Evolutionary conservation across 139 green algal genomes (phyloP), one percentile per base, ranked within the genome.

Genomic region (Chlamydomonas sphaeroides): DNA sequence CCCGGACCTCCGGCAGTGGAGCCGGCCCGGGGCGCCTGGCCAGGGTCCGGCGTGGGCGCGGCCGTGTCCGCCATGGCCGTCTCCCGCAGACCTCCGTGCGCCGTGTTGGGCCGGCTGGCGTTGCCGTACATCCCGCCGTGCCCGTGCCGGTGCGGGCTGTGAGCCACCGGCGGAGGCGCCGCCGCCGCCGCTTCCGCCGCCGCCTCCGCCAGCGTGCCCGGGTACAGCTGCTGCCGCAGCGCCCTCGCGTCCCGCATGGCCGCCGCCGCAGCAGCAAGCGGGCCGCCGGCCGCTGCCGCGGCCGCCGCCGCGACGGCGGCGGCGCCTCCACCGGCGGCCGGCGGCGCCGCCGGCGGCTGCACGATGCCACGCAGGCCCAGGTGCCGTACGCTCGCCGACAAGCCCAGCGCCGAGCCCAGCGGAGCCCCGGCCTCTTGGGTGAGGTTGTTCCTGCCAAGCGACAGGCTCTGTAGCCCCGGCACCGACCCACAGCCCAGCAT

Each of bases 221-320:
- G 65, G 53, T 86, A 83, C 65, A 85, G 76, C 35, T 25, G 26
- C 17, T 48, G 48, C 35, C 80, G 80, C 65, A 88, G 65, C 14
- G 53, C 72, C 7, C 80, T 35, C 17, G 68, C 74, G 26, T 79
- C 59, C 21, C 78, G 84, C 20, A 65, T 78, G 1, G 77, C 84
- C 3, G 80, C 42, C 3, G 56, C 82, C 11, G 78, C 84, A 0
- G 72, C 71, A 2, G 35, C 71, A 23, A 67, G 35, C 35, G 53
- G 53, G 3, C 51, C 51, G 33, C 25, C 84, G 61, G 38, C 78
- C 70, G 39, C 45, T 62, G 65, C 56, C 17, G 63, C 77, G 4
- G 84, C 80, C 42, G 84, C 69, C 25, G 28, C 59, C 4, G 70
- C 45, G 48, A 68, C 72, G 30, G 76, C 78, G 35, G 76, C 56